Conservation (phyloP, 352 stramenopile genomes). For the Ophiocytium majus region DNA sequence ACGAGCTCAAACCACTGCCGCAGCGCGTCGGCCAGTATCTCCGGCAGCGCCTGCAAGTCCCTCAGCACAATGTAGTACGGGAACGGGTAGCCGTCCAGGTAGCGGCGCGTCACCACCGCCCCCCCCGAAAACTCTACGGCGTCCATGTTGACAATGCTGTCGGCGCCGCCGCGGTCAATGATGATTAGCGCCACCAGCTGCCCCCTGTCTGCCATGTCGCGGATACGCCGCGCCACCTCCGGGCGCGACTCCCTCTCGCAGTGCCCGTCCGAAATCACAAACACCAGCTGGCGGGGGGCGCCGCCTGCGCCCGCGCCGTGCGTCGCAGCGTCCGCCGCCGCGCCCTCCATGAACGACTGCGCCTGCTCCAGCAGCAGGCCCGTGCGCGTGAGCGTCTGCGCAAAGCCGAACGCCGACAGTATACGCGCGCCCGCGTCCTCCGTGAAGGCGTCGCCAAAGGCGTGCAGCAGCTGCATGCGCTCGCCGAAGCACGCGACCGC, state of each 20-base stretch:
- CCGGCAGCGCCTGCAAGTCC: constrained; percentile 88
- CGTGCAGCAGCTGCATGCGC: constrained; percentile 81
- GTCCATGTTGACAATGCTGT: constrained; percentile 30
- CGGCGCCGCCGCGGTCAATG: constrained; percentile 75
- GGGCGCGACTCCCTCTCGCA: constrained; percentile 94
- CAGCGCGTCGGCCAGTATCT: constrained; percentile 97
- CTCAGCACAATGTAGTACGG: constrained; percentile 98
- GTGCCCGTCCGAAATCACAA: constrained; percentile 96
- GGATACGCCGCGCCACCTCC: constrained; percentile 87
- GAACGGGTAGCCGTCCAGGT: constrained; percentile 99
- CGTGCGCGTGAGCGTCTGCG: constrained; percentile 94
- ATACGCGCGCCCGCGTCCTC: constrained; percentile 87
- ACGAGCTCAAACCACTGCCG: constrained; percentile 99
- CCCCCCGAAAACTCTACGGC: constrained; percentile 19
- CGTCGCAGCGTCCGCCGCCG: constrained; percentile 56
- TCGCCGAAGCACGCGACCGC: constrained; percentile 82
- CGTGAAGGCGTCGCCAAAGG: constrained; percentile 93
- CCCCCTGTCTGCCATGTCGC: constrained; percentile 93
- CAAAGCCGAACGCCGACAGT: constrained; percentile 92
- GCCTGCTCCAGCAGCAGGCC: constrained; percentile 87
- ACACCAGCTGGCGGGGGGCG: constrained; percentile 77
- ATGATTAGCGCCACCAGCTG: constrained; percentile 97
- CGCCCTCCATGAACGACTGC: constrained; percentile 76
- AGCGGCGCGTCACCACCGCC: constrained; percentile 61
- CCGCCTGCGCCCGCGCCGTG: constrained; percentile 14